Evolutionary conservation across 345 rosid genomes (phyloP), one percentile per base, ranked within the genome.

Genomic region (Acer yangbiense): DNA sequence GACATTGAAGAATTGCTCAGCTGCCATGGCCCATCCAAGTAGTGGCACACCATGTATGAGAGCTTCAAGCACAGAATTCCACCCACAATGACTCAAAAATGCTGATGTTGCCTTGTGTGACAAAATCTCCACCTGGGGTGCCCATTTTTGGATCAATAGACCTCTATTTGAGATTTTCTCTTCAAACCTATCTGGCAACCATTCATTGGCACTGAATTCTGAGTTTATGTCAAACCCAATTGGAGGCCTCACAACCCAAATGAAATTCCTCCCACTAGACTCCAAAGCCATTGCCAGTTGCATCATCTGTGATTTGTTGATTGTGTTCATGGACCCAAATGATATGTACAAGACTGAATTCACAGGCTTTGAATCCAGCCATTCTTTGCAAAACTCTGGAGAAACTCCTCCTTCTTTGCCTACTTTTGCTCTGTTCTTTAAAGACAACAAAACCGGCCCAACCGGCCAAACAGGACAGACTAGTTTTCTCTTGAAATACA

Each of bases 171-270:
- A 81, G 7, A 83, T 71, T 76, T 88, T 83, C 61, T 83, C 80
- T 67, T 83, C 87, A 63, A 90, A 93, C 0, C 91, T 93, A 50
- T 82, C 63, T 0, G 94, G 98, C 55, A 93, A 43, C 82, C 88
- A 91, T 74, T 85, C 85, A 10, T 85, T 23, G 10, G 80, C 54
- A n/a, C 74, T 82, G 75, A 87, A 90, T 72, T 89, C 87, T 69
- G 77, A 79, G 73, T 84, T 89, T 67, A 82, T 82, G 73, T 90
- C 93, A 52, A 77, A 85, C 0, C 90, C 96, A 6, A 84, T 50
- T 7, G 96, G 98, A 2, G 98, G 96, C 83, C 96, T 81, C 62
- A 91, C 91, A 0, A 87, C 94, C 96, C 98, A 91, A 50, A 93
- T 86, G 85, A 91, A 93, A 41, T 87, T 77, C 76, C 79, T 83